A percentile compares a stretch with the other conserved stretches of the same genome.
phyloP scores from a whole-genome alignment of 208 protist species.

The Entamoeba invadens region DNA sequence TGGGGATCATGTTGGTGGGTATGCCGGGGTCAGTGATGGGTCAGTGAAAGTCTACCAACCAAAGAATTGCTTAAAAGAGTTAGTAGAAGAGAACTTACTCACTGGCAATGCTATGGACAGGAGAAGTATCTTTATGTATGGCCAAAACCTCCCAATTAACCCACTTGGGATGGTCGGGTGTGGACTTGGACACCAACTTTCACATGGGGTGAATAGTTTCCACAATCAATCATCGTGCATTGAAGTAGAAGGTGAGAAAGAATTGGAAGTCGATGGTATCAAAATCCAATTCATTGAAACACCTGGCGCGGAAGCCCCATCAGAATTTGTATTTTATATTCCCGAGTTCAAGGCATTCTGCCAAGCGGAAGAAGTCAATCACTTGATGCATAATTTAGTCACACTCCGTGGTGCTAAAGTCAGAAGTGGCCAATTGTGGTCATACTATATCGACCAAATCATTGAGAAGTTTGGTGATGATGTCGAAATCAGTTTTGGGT shows the following conservation, averaged over 20 bases:
- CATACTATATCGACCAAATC: not conserved
- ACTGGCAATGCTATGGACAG: not conserved
- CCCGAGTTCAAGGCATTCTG: not conserved
- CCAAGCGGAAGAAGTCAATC: not conserved
- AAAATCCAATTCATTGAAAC: not conserved
- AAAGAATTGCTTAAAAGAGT: not conserved
- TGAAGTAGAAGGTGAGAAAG: not conserved
- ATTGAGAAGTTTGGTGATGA: not conserved
- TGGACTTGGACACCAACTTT: not conserved
- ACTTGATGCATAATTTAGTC: not conserved
- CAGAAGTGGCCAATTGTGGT: not conserved
- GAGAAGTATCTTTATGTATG: not conserved
- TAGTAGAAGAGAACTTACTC: not conserved
- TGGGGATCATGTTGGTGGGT: not conserved
- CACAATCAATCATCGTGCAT: not conserved
- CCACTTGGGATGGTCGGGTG: not conserved
- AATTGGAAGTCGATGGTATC: not conserved
- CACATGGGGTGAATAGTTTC: not conserved
- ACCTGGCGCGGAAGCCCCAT: not conserved
- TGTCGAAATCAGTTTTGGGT: not conserved
- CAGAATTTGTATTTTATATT: not conserved
- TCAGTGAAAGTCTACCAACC: not conserved
- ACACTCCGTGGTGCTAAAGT: not conserved
- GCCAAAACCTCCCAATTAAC: not conserved
- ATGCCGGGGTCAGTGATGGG: not conserved